These are phyloP conservation scores for Xylariomycetidae sp. DNA, from an alignment of 2,329 filamentous ascomycete species.

Conservation along the genomic window DNA sequence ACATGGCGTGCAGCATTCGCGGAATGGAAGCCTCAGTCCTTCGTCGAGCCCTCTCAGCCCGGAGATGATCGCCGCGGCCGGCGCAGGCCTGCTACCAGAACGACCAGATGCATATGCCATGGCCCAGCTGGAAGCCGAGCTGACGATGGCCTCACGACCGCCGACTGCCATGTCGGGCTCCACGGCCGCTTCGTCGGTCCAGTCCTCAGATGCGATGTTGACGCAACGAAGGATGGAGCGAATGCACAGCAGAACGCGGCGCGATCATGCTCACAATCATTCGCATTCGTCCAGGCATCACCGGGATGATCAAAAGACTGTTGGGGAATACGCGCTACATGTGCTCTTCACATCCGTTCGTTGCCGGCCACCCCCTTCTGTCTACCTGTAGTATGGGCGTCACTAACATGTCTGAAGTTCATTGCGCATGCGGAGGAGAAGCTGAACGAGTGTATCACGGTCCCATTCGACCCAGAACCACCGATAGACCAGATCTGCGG, in stretches of 20 bases:
- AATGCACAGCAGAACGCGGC: constrained; percentile 61
- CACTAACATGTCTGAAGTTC: constrained; percentile 52
- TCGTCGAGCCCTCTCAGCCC: constrained; percentile 81
- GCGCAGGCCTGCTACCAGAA: constrained; percentile 47
- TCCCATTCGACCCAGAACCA: constrained; percentile 73
- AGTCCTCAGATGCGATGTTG: constrained; percentile 37
- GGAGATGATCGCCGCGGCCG: constrained; percentile 71
- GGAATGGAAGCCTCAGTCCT: constrained; percentile 83
- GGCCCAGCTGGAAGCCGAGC: constrained; percentile 40
- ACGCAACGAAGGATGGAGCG: constrained; percentile 51
- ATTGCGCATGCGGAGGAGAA: constrained; percentile 96
- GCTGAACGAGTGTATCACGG: constrained; percentile 79
- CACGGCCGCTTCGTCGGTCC: constrained; percentile 25
- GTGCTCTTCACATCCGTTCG: constrained; percentile 87
- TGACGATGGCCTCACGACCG: constrained; percentile 33
- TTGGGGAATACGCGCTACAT: constrained; percentile 96
- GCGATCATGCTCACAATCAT: constrained; percentile 68
- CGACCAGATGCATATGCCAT: constrained; percentile 45
- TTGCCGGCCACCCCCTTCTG: constrained; percentile 13
- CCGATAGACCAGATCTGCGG: constrained; percentile 88
- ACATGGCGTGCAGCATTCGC: constrained; percentile 86
- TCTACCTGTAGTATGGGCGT: neutral
- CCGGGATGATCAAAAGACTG: constrained; percentile 76
- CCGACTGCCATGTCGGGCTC: constrained; percentile 43
- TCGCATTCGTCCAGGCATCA: constrained; percentile 69